Conservation (phyloP, 805 yeast species). For the Ogataea paraovalis region DNA sequence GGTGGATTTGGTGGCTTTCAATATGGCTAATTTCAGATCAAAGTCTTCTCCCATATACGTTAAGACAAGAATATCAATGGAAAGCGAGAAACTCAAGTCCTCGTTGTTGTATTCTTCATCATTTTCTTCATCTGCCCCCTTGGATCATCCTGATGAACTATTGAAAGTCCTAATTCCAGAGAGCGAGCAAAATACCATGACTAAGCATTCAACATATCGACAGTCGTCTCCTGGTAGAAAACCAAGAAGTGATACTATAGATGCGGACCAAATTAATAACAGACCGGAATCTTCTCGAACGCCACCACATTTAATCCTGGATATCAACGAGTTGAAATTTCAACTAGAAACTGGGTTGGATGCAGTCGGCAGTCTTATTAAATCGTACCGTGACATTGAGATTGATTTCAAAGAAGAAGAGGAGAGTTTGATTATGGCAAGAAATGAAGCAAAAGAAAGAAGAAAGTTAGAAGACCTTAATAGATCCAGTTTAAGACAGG, state of each 20-base stretch:
- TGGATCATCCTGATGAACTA: conserved; percentile 38
- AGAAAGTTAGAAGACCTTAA: conserved; percentile 39
- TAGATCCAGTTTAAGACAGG: conserved; percentile 36
- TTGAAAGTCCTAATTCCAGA: conserved; percentile 33
- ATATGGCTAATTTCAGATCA: conserved; percentile 36
- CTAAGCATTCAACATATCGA: conserved; percentile 27
- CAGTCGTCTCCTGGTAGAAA: conserved; percentile 21
- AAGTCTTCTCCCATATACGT: conserved; percentile 38
- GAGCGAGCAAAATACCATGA: conserved; percentile 28
- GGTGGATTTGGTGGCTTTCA: conserved; percentile 40
- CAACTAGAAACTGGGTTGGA: conserved; percentile 39
- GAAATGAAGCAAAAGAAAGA: conserved; percentile 36
- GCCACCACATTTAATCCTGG: conserved; percentile 32
- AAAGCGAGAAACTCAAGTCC: conserved; percentile 6
- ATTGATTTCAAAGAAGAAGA: conserved; percentile 39
- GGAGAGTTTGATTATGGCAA: conserved; percentile 28
- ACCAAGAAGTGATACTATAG: conserved; percentile 35
- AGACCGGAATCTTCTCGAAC: conserved; percentile 6
- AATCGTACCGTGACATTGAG: conserved; percentile 30
- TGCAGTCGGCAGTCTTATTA: conserved; percentile 34
- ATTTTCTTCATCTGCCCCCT: conserved; percentile 11
- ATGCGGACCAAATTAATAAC: conserved; percentile 10
- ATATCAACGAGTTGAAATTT: conserved; percentile 40
- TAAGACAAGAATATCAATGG: conserved; percentile 29
- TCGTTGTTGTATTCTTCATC: background rate